These are phyloP conservation scores for Tylopilus vinaceipallidus DNA, from an alignment of 768 basidiomycete genomes.

Conservation along the genomic window DNA sequence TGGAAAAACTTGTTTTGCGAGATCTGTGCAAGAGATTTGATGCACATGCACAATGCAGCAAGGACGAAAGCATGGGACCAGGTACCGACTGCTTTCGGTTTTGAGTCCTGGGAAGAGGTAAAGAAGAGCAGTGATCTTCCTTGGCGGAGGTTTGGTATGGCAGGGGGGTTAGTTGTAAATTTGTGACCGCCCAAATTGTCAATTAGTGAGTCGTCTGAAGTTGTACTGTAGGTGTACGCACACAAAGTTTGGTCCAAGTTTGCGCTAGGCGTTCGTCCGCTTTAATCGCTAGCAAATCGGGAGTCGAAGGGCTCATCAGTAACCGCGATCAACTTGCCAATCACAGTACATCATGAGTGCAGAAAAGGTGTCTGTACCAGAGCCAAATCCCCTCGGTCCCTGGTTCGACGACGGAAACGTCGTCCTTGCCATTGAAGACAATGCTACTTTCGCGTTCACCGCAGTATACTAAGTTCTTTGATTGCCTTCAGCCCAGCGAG, in stretches of 20 bases:
- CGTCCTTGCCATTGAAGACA: constrained; percentile 2
- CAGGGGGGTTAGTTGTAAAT: too few species aligned
- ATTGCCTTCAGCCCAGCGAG: background rate
- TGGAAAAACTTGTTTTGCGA: constrained; percentile 4
- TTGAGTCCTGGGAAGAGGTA: constrained; percentile 4
- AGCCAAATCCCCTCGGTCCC: constrained; percentile 6
- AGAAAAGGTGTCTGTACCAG: background rate
- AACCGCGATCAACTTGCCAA: too few species aligned
- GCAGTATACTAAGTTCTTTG: constrained; percentile 1
- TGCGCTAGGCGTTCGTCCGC: too few species aligned
- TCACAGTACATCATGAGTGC: background rate
- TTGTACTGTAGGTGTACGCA: too few species aligned
- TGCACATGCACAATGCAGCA: background rate
- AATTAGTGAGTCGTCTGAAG: too few species aligned
- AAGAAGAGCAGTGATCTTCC: background rate
- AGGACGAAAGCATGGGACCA: background rate
- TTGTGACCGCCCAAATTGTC: too few species aligned
- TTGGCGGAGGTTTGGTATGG: too few species aligned
- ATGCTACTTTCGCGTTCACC: constrained; percentile 7
- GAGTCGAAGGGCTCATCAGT: too few species aligned
- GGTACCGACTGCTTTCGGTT: constrained; percentile 1
- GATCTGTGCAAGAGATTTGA: background rate
- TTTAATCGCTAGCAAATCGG: too few species aligned
- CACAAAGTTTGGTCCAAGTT: too few species aligned
- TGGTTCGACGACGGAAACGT: constrained; percentile 8